Evolutionary conservation across 164 flowering plant genomes (phyloP).

Genomic region (Litsea cubeba): DNA sequence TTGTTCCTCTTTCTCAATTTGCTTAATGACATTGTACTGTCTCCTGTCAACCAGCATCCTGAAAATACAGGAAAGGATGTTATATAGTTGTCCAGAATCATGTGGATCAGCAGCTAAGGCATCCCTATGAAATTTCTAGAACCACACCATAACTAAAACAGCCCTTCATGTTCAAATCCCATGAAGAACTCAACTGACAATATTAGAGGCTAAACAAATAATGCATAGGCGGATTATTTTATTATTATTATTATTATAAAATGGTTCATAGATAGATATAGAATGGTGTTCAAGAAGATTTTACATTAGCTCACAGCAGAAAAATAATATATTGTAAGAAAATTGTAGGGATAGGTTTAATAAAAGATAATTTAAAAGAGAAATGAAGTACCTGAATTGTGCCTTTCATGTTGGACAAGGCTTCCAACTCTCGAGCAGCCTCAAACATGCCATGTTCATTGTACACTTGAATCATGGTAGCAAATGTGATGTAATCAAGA

Average conservation of each 20-base stretch:
- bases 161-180: background rate
- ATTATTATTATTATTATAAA: background rate
- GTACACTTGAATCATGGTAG: constrained; percentile 68
- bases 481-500: constrained; percentile 67
- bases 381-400: constrained; percentile 15
- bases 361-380: background rate
- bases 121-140: background rate
- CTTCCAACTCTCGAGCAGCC: constrained; percentile 33
- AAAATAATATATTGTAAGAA: background rate
- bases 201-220: background rate
- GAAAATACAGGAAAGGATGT: background rate
- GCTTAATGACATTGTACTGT: background rate
- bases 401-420: constrained; percentile 5
- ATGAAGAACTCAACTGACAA: background rate
- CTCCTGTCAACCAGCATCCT: constrained; percentile 1
- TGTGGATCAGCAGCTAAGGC: background rate
- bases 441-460: constrained; percentile 52
- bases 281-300: background rate
- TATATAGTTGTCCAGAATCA: background rate
- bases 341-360: background rate
- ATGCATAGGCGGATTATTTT: background rate
- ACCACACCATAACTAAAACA: background rate
- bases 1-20: background rate
- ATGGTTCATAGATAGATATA: background rate
- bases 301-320: background rate